A percentile compares a stretch with the other conserved stretches of the same genome.
These are phyloP conservation scores for Capillidium rhysosporum DNA, from an alignment of 371 early-diverging fungal genomes.

Conservation along the genomic window DNA sequence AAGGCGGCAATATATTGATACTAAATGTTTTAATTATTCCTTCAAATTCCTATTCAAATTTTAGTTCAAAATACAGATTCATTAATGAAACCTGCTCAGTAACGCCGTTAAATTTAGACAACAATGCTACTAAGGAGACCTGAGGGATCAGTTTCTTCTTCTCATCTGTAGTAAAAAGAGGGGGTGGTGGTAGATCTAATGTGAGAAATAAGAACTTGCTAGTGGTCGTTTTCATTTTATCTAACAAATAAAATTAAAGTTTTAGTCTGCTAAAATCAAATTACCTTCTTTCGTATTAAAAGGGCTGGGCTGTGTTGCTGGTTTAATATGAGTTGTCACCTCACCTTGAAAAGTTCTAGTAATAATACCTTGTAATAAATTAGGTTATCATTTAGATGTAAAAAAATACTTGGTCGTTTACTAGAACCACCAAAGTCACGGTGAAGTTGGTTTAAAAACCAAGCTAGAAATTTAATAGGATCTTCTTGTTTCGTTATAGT, in stretches of 20 bases:
- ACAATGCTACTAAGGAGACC: slow-evolving; percentile 20
- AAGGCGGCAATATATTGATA: slow-evolving; percentile 57
- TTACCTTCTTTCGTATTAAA: background rate
- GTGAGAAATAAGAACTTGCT: slow-evolving; percentile 58
- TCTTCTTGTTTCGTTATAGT: slow-evolving; percentile 65
- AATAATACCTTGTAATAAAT: slow-evolving; percentile 32
- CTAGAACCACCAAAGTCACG: slow-evolving; percentile 59
- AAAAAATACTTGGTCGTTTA: slow-evolving; percentile 30
- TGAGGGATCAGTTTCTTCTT: slow-evolving; percentile 89
- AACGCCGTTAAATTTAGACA: slow-evolving; percentile 72
- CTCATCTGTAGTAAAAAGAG: slow-evolving; percentile 74
- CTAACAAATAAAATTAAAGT: background rate
- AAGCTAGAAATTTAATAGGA: slow-evolving; percentile 74
- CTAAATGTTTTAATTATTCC: slow-evolving; percentile 44
- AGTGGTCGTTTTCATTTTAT: slow-evolving; percentile 6
- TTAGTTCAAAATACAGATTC: background rate
- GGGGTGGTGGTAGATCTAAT: slow-evolving; percentile 82
- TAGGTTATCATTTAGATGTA: background rate
- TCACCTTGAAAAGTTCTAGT: slow-evolving; percentile 73
- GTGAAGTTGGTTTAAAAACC: slow-evolving; percentile 87
- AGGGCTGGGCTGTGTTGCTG: slow-evolving; percentile 18
- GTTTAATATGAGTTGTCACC: slow-evolving; percentile 46
- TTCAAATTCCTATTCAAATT: slow-evolving; percentile 30
- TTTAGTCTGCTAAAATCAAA: background rate
- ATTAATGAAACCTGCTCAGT: slow-evolving; percentile 28